Base-by-base conservation (phyloP, 2,329 filamentous ascomycete species). In the Calonectria multiphialidica region DNA sequence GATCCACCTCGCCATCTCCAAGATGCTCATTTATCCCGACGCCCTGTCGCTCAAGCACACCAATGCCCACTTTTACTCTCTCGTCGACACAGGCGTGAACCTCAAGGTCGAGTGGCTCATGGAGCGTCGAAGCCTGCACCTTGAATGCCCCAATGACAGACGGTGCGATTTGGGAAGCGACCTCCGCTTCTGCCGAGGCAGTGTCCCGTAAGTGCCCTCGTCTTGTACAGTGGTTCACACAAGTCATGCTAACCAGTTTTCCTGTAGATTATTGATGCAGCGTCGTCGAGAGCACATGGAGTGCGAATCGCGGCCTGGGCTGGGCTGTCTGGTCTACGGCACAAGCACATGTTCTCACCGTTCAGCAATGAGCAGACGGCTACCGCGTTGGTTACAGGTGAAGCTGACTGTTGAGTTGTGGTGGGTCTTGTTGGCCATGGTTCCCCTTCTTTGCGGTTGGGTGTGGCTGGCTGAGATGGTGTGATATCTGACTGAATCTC, bases 81-180 rank as follows among this genome's bases (percentile, higher is more conserved):
- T 93, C 2, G 91, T 94, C 72, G 88, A 92, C 80, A 94, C 93
- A 0, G 91, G 91, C 42, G 85, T 94, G 35, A 82, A 86, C 33
- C 85, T 94, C 53, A 94, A 94, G 80, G 88, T 94, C 15, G 88
- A 90, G 70, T 95, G 93, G 93, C 86, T 94, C 5, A 86, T 94
- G 71, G 87, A 93, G 76, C 88, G 93, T 15, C 88, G 91, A 21
- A 88, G 85, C 55, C 85, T 91, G 42, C 90, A 93, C 70, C 87
- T 94, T 10, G 90, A 93, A 75, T 93, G 92, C 76, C 93, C 92
- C 5, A 91, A 90, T 68, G 85, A 90, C 73, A 82, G 83, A 66
- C 83, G 86, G 15, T 92, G 90, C 72, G 90, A 91, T 73, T 79
- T 92, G 35, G 86, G 89, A 5, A 92, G 88, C 72, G 91, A 92